A percentile compares a stretch with the other conserved stretches of the same genome.
These are phyloP conservation scores for Heliosperma pusillum DNA, from an alignment of 148 eudicot genomes.

Conservation along the genomic window DNA sequence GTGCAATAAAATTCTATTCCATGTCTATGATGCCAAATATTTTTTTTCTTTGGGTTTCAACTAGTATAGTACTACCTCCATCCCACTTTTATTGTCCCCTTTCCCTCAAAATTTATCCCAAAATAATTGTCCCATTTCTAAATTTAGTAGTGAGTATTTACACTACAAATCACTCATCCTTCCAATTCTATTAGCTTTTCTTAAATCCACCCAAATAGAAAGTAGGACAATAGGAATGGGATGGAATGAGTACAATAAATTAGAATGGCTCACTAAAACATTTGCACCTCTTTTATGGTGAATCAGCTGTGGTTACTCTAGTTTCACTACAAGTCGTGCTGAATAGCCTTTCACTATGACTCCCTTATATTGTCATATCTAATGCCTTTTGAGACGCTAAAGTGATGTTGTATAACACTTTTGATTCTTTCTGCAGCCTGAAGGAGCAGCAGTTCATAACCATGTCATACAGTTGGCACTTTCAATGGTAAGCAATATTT, in stretches of 20 bases:
- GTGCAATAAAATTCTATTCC: not conserved
- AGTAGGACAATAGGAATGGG: too few species aligned
- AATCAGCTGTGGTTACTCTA: not conserved
- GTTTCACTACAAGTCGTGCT: not conserved
- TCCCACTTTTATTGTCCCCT: too few species aligned
- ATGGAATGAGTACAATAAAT: too few species aligned
- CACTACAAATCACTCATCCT: too few species aligned
- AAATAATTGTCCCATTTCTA: too few species aligned
- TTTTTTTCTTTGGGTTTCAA: not conserved
- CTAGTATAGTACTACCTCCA: too few species aligned
- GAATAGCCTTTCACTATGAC: not conserved
- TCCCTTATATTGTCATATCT: not conserved
- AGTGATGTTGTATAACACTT: not conserved
- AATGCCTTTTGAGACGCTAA: not conserved
- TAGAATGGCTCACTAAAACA: not conserved
- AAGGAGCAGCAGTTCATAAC: slow-evolving; percentile 90
- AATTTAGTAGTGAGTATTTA: too few species aligned
- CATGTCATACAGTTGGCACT: slow-evolving; percentile 86
- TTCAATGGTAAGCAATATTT: slow-evolving; percentile 58
- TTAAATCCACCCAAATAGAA: too few species aligned
- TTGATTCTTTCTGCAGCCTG: slow-evolving; percentile 66
- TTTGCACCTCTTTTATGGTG: not conserved
- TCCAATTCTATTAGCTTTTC: too few species aligned
- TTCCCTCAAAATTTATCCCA: too few species aligned
- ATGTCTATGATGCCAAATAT: not conserved